Base-by-base conservation (phyloP, 805 yeast genomes). In the Zygoascus biomembranicola region DNA sequence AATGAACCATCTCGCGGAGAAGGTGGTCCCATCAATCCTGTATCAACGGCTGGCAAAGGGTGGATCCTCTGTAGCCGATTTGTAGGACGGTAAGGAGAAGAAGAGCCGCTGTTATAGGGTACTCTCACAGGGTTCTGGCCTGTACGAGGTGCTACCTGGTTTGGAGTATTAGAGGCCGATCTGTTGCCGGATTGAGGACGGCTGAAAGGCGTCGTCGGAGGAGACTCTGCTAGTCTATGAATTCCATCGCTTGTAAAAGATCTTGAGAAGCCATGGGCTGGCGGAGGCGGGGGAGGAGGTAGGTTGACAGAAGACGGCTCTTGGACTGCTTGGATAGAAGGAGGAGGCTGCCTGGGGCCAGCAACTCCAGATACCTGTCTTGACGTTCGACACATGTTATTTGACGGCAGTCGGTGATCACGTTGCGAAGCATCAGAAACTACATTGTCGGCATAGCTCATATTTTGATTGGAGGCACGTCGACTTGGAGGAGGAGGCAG, bases 271-370 rank as follows among this genome's bases (percentile, higher is more conserved):
- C 39, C 39, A 35, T 35, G 10, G 13, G 10, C 39, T 13, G 39
- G 39, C 13, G 39, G 39, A n/a, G 39, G 39, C 8, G 39, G 39
- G 10, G 39, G 39, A 3, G 39, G 39, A 13, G 39, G 9, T 11
- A n/a, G 39, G 16, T 13, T 35, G 10, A 13, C 8, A 35, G 39
- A 8, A 32, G 35, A 8, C 4, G 39, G 44, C 10, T 42, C 44
- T 18, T 42, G 18, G 35, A 44, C 5, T 13, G 32, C 32, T 13
- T 32, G 49, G 13, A 46, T n/a, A 32, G 49, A 46, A 3, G 49
- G 19, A 14, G 49, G 49, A 46, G 49, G 49, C 45, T 47, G 51
- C 16, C 51, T 39, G 1, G 53, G 43, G 4, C 52, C 26, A 11
- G 47, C 50, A 9, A 39, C 43, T 2, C 37, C 37, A 13, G 55